Evolutionary conservation across 1,139 yeast species (phyloP).

Genomic region (Candida sojae): DNA sequence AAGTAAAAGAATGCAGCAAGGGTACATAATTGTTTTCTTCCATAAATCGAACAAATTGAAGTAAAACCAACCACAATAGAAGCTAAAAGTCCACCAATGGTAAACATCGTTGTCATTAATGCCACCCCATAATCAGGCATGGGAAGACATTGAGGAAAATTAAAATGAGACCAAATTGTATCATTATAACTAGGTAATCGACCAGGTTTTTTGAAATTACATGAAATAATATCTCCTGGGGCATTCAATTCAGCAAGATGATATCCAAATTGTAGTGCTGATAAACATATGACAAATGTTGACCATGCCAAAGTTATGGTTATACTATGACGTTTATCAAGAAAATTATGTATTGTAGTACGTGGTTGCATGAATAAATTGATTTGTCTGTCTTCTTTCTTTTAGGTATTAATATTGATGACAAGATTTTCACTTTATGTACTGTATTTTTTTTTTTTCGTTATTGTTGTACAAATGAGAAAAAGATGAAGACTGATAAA

Average conservation of each 20-base stretch:
- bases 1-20: constrained; percentile 26
- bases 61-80: constrained; percentile 34
- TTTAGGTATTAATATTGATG: too few relatives aligned
- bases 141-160: constrained; percentile 31
- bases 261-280: constrained; percentile 86
- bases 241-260: constrained; percentile 91
- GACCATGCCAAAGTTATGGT: constrained; percentile 36
- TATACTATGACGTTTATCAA: constrained; percentile 21
- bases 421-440: too few relatives aligned
- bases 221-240: constrained; percentile 66
- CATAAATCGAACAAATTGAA: constrained; percentile 23
- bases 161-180: constrained; percentile 28
- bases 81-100: constrained; percentile 38
- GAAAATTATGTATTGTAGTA: constrained; percentile 7
- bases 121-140: constrained; percentile 27
- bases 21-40: constrained; percentile 28
- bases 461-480: too few relatives aligned
- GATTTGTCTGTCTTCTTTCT: too few relatives aligned
- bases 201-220: constrained; percentile 26
- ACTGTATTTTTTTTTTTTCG: too few relatives aligned
- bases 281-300: constrained; percentile 56
- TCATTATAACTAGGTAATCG: constrained; percentile 23
- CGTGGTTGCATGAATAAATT: neutral
- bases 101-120: constrained; percentile 36
- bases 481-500: too few relatives aligned